phyloP scores from a whole-genome alignment of 768 basidiomycete genomes.

The Auriscalpium orientale region DNA sequence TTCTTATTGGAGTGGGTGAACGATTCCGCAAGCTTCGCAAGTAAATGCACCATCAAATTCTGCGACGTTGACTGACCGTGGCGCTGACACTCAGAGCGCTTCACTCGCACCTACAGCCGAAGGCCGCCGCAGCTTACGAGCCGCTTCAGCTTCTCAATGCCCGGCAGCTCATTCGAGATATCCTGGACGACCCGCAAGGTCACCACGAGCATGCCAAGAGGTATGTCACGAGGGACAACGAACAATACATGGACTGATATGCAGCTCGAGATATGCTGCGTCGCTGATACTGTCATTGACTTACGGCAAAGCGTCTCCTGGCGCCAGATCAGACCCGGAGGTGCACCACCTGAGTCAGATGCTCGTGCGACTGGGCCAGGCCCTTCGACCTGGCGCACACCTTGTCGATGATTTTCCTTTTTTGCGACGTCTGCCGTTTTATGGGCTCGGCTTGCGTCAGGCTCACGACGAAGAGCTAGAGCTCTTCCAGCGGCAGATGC shows the following conservation, averaged over 20 bases:
- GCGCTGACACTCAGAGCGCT: constrained; percentile 19
- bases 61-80: not conserved
- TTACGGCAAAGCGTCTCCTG: constrained; percentile 33
- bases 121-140: constrained; percentile 25
- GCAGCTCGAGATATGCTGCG: constrained; percentile 27
- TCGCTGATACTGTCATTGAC: constrained; percentile 31
- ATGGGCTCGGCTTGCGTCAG: constrained; percentile 45
- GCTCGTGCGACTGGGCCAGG: constrained; percentile 27
- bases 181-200: constrained; percentile 25
- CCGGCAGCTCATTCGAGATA: constrained; percentile 26
- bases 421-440: constrained; percentile 44
- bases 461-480: constrained; percentile 41
- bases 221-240: constrained; percentile 13
- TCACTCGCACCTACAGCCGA: constrained; percentile 28
- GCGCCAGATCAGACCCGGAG: constrained; percentile 29
- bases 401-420: constrained; percentile 30
- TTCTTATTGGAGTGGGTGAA: constrained; percentile 22
- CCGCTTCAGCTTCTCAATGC: constrained; percentile 27
- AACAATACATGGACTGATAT: no score
- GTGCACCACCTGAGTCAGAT: constrained; percentile 27
- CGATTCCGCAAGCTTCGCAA: constrained; percentile 24
- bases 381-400: constrained; percentile 29
- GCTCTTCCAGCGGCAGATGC: constrained; percentile 25
- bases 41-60: constrained; percentile 4
- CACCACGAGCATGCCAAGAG: constrained; percentile 28